Evolutionary conservation across 1,139 yeast species (phyloP).

Genomic region (Kodamaea plutei): DNA sequence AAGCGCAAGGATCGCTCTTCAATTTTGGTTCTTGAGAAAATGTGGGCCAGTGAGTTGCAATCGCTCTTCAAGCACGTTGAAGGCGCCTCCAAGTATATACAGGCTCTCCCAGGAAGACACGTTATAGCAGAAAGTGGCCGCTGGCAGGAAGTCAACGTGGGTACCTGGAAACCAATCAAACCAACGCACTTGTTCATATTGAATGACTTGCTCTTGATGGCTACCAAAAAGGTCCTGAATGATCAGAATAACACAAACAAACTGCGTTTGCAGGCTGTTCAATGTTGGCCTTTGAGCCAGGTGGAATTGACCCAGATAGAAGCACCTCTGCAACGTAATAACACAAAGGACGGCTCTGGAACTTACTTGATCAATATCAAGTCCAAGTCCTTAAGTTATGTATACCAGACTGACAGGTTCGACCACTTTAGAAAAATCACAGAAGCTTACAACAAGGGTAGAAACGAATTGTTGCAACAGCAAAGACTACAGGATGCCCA

Average conservation of each 20-base stretch:
- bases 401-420: conserved; percentile 61
- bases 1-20: conserved; percentile 58
- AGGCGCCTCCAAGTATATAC: conserved; percentile 80
- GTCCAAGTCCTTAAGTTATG: conserved; percentile 47
- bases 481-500: conserved; percentile 38
- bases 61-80: conserved; percentile 79
- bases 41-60: conserved; percentile 77
- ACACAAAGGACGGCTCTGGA: conserved; percentile 19
- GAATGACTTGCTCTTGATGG: conserved; percentile 74
- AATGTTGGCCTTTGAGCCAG: conserved; percentile 74
- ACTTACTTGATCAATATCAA: conserved; percentile 45
- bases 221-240: conserved; percentile 51
- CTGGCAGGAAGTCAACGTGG: conserved; percentile 85
- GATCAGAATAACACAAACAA: conserved; percentile 18
- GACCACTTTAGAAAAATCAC: conserved; percentile 57
- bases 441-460: conserved; percentile 60
- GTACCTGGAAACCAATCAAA: conserved; percentile 79
- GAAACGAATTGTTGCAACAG: conserved; percentile 52
- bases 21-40: conserved; percentile 65
- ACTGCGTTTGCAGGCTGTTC: conserved; percentile 59
- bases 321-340: conserved; percentile 19
- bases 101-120: conserved; percentile 78
- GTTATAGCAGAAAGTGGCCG: conserved; percentile 75
- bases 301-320: conserved; percentile 46
- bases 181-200: conserved; percentile 73